Percentiles rank a stretch among this genome's conserved stretches.
Conservation (phyloP, 2,329 filamentous ascomycete genomes). For the Huntiella omanensis region DNA sequence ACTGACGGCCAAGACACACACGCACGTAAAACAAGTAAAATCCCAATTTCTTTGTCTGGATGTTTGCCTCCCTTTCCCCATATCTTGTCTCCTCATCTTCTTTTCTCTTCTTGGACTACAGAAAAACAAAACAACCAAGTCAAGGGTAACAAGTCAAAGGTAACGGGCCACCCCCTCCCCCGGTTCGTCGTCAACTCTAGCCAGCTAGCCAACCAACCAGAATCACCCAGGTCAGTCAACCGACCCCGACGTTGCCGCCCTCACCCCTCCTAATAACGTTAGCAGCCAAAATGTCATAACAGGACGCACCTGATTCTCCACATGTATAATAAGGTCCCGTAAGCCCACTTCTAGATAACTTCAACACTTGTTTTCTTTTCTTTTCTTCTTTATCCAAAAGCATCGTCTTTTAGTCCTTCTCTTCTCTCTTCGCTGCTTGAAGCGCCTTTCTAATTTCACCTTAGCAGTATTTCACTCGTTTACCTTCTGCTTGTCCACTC, state of each 20-base stretch:
- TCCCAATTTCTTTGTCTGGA: background rate
- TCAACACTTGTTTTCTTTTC: background rate
- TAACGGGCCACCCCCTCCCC: too few species aligned
- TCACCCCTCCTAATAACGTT: too few species aligned
- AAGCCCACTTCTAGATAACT: background rate
- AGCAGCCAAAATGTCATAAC: too few species aligned
- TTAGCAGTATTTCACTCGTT: slow-evolving; percentile 5
- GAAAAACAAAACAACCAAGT: too few species aligned
- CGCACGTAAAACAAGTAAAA: too few species aligned
- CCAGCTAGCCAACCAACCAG: too few species aligned
- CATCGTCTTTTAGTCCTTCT: slow-evolving; percentile 1
- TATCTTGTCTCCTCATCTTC: background rate
- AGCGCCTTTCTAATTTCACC: background rate
- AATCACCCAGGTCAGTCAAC: too few species aligned
- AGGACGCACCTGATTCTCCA: too few species aligned
- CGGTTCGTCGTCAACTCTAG: too few species aligned
- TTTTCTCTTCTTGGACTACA: background rate
- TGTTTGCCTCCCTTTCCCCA: background rate
- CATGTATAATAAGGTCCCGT: background rate
- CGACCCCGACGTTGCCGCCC: too few species aligned
- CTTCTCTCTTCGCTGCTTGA: background rate
- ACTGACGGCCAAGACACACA: too few species aligned
- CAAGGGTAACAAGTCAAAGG: too few species aligned
- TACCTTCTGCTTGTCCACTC: background rate
- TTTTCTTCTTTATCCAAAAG: slow-evolving; percentile 2